These are phyloP conservation scores for Nymphaea colorata DNA, from an alignment of 164 flowering plant species.

Conservation along the genomic window DNA sequence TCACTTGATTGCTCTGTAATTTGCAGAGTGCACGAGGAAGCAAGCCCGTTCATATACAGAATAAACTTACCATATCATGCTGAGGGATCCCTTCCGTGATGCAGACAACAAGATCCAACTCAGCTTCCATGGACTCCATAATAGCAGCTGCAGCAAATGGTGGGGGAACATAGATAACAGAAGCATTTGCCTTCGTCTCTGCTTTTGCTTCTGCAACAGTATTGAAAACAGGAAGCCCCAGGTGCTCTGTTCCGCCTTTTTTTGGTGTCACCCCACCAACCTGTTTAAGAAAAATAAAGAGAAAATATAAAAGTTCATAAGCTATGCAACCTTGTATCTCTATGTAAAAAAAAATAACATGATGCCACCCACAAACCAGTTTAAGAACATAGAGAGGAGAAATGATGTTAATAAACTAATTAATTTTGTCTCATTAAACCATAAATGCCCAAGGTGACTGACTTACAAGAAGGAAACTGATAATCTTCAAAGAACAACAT, in stretches of 20 bases:
- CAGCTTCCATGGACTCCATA: conserved; percentile 94
- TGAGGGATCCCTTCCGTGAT: conserved; percentile 98
- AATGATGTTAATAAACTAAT: too few species aligned
- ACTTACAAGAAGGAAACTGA: too few species aligned
- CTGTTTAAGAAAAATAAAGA: conserved; percentile 18
- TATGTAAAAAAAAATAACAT: background rate
- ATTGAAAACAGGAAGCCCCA: conserved; percentile 96
- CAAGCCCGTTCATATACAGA: too few species aligned
- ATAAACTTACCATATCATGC: conserved; percentile 79
- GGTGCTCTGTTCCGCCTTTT: conserved; percentile 87
- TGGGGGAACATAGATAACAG: conserved; percentile 95
- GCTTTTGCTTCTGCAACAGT: conserved; percentile 98
- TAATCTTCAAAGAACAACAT: too few species aligned
- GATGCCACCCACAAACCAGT: background rate
- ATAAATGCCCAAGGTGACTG: too few species aligned
- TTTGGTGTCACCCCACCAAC: conserved; percentile 98
- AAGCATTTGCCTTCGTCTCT: conserved; percentile 94
- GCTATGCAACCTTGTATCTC: background rate
- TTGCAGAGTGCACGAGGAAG: too few species aligned
- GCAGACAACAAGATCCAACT: conserved; percentile 90
- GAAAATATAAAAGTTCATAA: background rate
- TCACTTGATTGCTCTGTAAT: too few species aligned
- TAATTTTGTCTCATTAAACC: too few species aligned
- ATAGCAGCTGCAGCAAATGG: conserved; percentile 98
- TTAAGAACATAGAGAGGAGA: background rate